Evolutionary conservation across 495 filamentous ascomycete species (phyloP).

Genomic region (Margaritispora aquatica): DNA sequence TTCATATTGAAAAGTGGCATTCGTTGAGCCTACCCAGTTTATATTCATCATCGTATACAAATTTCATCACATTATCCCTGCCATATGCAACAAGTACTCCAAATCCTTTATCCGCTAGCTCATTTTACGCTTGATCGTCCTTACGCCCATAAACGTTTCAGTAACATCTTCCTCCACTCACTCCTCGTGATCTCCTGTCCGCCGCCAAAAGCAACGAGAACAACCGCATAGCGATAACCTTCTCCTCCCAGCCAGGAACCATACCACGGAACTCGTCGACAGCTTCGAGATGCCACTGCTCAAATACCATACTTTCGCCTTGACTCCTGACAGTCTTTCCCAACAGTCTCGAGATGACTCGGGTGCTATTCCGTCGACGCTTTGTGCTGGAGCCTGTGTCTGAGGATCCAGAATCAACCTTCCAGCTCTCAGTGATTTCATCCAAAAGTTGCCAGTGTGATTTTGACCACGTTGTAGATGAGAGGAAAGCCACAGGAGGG

Average conservation of each 20-base stretch:
- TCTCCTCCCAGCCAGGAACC: slow-evolving; percentile 40
- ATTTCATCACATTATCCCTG: background rate
- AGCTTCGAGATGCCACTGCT: slow-evolving; percentile 47
- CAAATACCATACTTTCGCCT: slow-evolving; percentile 28
- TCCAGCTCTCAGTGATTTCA: slow-evolving; percentile 16
- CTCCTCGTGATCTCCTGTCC: slow-evolving; percentile 29
- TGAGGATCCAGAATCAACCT: slow-evolving; percentile 5
- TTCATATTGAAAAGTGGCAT: too few relatives aligned
- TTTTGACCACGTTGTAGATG: slow-evolving; percentile 23
- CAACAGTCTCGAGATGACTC: slow-evolving; percentile 20
- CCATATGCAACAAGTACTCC: background rate
- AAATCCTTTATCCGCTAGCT: slow-evolving; percentile 7
- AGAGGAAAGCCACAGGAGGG: slow-evolving; percentile 8
- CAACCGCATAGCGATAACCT: slow-evolving; percentile 37
- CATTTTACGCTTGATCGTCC: background rate
- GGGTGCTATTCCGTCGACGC: slow-evolving; percentile 18
- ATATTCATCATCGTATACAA: background rate
- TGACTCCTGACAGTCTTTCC: slow-evolving; percentile 16
- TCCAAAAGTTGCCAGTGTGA: slow-evolving; percentile 23
- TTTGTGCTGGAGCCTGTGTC: background rate
- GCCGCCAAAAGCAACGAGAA: slow-evolving; percentile 41
- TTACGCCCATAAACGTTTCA: background rate
- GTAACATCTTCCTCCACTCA: slow-evolving; percentile 10
- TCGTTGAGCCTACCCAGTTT: too few relatives aligned
- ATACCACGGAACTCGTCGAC: slow-evolving; percentile 34